These are phyloP conservation scores for Prunus persica DNA, from an alignment of 306 rosid genomes.

Conservation along the genomic window DNA sequence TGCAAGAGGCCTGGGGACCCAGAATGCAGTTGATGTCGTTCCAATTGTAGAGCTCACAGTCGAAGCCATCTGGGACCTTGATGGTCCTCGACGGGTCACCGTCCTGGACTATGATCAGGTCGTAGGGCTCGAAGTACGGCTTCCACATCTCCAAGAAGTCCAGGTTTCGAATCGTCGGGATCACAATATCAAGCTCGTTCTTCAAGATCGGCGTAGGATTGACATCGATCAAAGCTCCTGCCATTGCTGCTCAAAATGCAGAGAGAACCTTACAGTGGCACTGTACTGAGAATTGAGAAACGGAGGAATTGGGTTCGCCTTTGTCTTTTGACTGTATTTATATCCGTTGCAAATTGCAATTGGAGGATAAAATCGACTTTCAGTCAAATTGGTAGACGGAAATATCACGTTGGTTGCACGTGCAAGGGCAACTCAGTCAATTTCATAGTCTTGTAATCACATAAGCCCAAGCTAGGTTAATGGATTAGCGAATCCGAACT, in stretches of 20 bases:
- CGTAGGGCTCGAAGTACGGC: conserved; percentile 60
- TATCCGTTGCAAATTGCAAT: no score
- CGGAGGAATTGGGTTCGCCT: not conserved
- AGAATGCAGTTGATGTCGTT: no score
- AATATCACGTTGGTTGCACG: not conserved
- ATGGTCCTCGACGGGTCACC: no score
- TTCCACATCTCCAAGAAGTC: conserved; percentile 57
- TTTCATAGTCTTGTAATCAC: not conserved
- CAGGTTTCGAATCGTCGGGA: conserved; percentile 82
- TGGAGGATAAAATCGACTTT: no score
- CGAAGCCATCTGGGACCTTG: no score
- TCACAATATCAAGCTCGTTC: conserved; percentile 81
- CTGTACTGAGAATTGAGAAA: not conserved
- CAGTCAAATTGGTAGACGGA: not conserved
- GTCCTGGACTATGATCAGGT: conserved; percentile 61
- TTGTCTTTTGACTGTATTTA: not conserved
- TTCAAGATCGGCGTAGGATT: conserved; percentile 48
- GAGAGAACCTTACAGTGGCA: not conserved
- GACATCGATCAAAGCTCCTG: conserved; percentile 21
- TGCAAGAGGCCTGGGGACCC: conserved; percentile 4
- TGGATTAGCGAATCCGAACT: not conserved
- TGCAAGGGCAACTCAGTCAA: not conserved
- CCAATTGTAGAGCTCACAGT: no score
- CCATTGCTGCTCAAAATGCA: conserved; percentile 32
- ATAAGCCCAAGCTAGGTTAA: no score